Percentiles rank a stretch among this genome's conserved stretches.
Conservation (phyloP, 108 stramenopile genomes). For the Nitzschia sp. region DNA sequence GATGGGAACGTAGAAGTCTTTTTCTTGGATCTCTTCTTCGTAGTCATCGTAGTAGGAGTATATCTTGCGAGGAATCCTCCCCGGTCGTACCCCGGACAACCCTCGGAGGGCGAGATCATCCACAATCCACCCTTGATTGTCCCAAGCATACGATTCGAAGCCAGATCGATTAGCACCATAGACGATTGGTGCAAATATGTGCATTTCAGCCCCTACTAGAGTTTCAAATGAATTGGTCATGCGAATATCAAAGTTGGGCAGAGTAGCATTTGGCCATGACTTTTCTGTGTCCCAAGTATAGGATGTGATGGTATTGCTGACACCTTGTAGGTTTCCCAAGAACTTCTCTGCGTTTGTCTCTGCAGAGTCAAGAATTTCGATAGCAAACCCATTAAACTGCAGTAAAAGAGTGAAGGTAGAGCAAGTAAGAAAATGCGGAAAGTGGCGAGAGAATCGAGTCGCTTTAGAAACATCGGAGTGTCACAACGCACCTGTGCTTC, state of each 20-base stretch:
- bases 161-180: constrained; percentile 22
- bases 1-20: constrained; percentile 41
- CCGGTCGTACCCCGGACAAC: constrained; percentile 22
- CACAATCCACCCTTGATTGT: constrained; percentile 25
- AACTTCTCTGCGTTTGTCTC: constrained; percentile 10
- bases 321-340: constrained; percentile 24
- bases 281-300: constrained; percentile 10
- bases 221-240: constrained; percentile 24
- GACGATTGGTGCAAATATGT: constrained; percentile 46
- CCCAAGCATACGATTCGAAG: constrained; percentile 7
- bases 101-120: constrained; percentile 27
- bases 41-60: constrained; percentile 33
- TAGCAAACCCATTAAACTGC: constrained; percentile 25
- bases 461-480: neutral
- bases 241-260: constrained; percentile 47
- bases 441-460: no score
- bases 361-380: constrained; percentile 11
- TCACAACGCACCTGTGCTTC: constrained; percentile 18
- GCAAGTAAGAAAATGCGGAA: no score
- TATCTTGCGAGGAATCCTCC: constrained; percentile 18
- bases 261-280: constrained; percentile 57
- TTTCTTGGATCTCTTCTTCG: constrained; percentile 8
- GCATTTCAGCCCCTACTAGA: constrained; percentile 38
- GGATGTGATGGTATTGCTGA: constrained; percentile 47
- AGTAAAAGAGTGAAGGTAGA: neutral